Conservation (phyloP, 495 filamentous ascomycete species). For the Penicillium tannophilum region DNA sequence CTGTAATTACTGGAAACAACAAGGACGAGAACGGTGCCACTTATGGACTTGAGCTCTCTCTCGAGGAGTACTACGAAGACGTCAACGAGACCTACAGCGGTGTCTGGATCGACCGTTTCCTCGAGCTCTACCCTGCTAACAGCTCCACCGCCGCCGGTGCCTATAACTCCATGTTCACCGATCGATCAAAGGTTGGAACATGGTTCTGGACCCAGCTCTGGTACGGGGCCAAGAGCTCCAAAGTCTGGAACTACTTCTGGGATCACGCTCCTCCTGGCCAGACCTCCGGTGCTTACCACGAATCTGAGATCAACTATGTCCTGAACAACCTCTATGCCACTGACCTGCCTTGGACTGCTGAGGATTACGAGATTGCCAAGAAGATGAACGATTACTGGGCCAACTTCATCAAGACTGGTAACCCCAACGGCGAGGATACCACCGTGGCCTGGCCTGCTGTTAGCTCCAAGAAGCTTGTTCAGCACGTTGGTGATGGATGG, state of each 20-base stretch:
- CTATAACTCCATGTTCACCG: constrained; percentile 1
- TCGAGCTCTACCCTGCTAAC: neutral
- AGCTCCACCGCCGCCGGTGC: neutral
- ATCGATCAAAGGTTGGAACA: constrained; percentile 4
- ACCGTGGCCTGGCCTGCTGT: neutral
- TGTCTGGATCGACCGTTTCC: neutral
- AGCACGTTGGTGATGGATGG: constrained; percentile 5
- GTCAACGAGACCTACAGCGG: constrained; percentile 1
- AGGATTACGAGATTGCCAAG: constrained; percentile 18
- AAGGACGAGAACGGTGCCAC: constrained; percentile 5
- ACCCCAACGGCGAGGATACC: constrained; percentile 1
- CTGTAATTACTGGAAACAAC: constrained; percentile 2
- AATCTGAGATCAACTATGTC: constrained; percentile 25
- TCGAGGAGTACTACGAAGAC: constrained; percentile 1
- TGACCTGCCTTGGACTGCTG: constrained; percentile 16
- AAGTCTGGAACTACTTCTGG: constrained; percentile 5
- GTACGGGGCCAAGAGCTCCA: neutral
- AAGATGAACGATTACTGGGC: constrained; percentile 23
- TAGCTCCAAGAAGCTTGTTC: neutral
- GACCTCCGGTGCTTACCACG: constrained; percentile 19
- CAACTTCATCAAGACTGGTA: constrained; percentile 24
- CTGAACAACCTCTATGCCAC: constrained; percentile 25
- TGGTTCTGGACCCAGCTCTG: constrained; percentile 8
- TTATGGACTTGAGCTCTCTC: neutral
- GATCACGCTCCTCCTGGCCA: constrained; percentile 15